Evolutionary conservation across 1,284 basidiomycete genomes (phyloP).

Genomic region (Moesziomyces sp.): DNA sequence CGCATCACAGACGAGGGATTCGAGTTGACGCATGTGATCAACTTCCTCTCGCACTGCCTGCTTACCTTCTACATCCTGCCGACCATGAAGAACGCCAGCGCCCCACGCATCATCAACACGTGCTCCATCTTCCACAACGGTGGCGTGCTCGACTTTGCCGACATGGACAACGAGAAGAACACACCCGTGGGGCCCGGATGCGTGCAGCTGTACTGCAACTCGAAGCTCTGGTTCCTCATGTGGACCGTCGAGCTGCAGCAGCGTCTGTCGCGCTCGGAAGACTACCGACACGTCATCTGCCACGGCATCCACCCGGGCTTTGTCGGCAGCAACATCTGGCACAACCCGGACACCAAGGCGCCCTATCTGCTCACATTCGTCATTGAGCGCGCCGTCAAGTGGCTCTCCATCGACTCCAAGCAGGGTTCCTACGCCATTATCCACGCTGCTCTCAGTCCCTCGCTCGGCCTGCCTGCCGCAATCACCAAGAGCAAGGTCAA

Average conservation of each 20-base stretch:
- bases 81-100: conserved; percentile 23
- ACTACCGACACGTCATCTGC: conserved; percentile 54
- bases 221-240: conserved; percentile 55
- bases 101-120: conserved; percentile 57
- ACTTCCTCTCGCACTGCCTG: conserved; percentile 53
- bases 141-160: conserved; percentile 51
- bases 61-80: conserved; percentile 56
- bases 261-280: conserved; percentile 40
- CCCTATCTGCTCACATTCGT: conserved; percentile 1
- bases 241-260: conserved; percentile 58
- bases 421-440: conserved; percentile 52
- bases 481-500: conserved; percentile 6
- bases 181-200: conserved; percentile 34
- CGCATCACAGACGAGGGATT: conserved; percentile 55
- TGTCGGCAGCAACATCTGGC: conserved; percentile 53
- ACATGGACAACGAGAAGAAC: conserved; percentile 54
- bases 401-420: conserved; percentile 25
- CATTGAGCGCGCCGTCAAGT: conserved; percentile 12
- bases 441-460: conserved; percentile 40
- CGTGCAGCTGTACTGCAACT: conserved; percentile 53
- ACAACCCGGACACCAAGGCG: conserved; percentile 23
- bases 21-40: conserved; percentile 53
- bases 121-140: conserved; percentile 57
- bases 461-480: conserved; percentile 38
- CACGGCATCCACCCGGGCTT: conserved; percentile 59